Conservation (phyloP, 176 grass and related monocot species). For the Hsuehochloa calcarea region DNA sequence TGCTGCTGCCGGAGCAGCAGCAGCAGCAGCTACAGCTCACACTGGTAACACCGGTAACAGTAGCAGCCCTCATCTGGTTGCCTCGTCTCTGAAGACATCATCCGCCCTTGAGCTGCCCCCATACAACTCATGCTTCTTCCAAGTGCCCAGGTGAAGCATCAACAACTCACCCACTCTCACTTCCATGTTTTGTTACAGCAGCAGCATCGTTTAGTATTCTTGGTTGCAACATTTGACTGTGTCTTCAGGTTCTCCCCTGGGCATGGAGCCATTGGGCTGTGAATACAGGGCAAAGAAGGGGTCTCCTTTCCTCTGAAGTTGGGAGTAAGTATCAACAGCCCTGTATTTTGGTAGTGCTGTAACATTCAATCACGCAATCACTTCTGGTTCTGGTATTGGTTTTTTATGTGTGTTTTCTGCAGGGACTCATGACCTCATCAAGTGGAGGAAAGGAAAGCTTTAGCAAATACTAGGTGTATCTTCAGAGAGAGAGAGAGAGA, state of each 20-base stretch:
- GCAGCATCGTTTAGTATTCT: not conserved
- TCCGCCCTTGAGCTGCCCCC: slow-evolving; percentile 58
- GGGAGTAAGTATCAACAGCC: slow-evolving; percentile 42
- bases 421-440: slow-evolving; percentile 48
- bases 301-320: slow-evolving; percentile 34
- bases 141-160: slow-evolving; percentile 70
- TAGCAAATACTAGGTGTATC: slow-evolving; percentile 35
- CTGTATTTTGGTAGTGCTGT: not conserved
- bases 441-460: slow-evolving; percentile 38
- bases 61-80: slow-evolving; percentile 41
- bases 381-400: slow-evolving; percentile 43
- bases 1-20: slow-evolving; percentile 16
- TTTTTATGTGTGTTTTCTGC: slow-evolving; percentile 30
- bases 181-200: not conserved
- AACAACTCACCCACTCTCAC: not conserved
- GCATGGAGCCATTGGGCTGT: slow-evolving; percentile 79
- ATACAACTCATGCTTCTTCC: slow-evolving; percentile 77
- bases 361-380: slow-evolving; percentile 14
- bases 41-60: slow-evolving; percentile 15
- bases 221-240: not conserved
- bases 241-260: slow-evolving; percentile 63
- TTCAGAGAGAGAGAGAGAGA: slow-evolving; percentile 26
- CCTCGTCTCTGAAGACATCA: slow-evolving; percentile 47
- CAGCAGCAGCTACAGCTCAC: not conserved
- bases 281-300: slow-evolving; percentile 43